Percentiles rank a stretch among this genome's conserved stretches.
These are phyloP conservation scores for Trichosporon coremiiforme DNA, from an alignment of 1,284 basidiomycete species.

Conservation along the genomic window DNA sequence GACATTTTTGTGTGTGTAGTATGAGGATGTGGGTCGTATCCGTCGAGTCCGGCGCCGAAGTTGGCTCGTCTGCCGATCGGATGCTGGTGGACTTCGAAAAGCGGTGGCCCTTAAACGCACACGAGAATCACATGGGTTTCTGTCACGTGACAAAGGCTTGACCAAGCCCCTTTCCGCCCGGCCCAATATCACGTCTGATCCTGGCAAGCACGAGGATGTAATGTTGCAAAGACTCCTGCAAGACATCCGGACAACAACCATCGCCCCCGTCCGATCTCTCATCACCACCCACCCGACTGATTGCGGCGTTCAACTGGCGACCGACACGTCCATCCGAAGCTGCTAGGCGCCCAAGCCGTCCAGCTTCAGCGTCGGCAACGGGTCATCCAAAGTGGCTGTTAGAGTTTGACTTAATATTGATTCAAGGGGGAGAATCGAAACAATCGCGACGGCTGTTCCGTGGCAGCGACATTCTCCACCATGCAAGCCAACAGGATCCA, in stretches of 20 bases:
- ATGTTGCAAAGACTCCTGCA: conserved; percentile 14
- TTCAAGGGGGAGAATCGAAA: background rate
- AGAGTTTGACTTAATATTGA: conserved; percentile 11
- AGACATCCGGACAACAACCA: background rate
- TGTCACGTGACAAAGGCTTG: background rate
- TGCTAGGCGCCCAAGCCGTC: background rate
- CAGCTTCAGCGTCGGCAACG: background rate
- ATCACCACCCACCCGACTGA: background rate
- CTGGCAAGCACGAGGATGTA: background rate
- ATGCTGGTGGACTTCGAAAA: conserved; percentile 9
- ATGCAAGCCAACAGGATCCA: conserved; percentile 11
- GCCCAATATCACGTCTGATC: too few species aligned
- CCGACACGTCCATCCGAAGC: background rate
- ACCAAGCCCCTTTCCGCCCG: background rate
- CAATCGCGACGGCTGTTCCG: background rate
- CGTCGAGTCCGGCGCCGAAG: conserved; percentile 7
- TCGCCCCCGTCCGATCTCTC: background rate
- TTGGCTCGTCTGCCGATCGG: background rate
- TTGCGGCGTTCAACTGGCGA: background rate
- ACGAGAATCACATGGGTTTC: background rate
- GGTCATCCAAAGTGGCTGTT: conserved; percentile 9
- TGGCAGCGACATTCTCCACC: background rate
- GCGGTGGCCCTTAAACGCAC: background rate
- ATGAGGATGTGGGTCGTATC: background rate
- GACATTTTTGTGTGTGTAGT: conserved; percentile 17